These are phyloP conservation scores for Arabis alpina DNA, from an alignment of 345 rosid genomes.

Conservation along the genomic window DNA sequence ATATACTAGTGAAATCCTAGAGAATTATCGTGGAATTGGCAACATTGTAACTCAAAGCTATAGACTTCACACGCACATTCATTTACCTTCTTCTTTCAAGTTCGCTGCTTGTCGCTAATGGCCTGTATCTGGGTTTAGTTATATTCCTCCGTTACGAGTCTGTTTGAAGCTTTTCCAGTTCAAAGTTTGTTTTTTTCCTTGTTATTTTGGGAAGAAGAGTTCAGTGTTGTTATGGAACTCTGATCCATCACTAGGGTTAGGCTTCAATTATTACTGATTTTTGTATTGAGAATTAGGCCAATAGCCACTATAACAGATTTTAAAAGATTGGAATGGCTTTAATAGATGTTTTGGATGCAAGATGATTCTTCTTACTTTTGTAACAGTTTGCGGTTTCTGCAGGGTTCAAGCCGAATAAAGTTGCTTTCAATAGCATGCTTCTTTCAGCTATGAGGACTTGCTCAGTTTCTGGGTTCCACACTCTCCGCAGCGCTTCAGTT, in stretches of 20 bases:
- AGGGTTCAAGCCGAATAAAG: constrained; percentile 41
- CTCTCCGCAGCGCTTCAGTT: constrained; percentile 35
- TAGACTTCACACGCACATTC: no score
- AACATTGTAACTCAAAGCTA: neutral
- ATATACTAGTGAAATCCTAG: neutral
- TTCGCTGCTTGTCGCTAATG: neutral
- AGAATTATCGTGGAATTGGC: neutral
- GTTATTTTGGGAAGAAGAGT: neutral
- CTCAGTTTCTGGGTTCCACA: constrained; percentile 42
- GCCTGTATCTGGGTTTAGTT: neutral
- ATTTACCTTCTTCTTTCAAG: neutral
- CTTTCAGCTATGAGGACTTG: constrained; percentile 52
- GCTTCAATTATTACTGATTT: neutral
- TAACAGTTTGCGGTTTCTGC: constrained; percentile 40
- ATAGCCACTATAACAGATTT: neutral
- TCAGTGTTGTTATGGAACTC: neutral
- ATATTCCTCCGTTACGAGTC: neutral
- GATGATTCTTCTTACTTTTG: constrained; percentile 22
- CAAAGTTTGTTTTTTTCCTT: constrained; percentile 4
- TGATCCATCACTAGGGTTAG: no score
- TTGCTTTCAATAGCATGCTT: constrained; percentile 32
- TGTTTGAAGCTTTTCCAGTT: constrained; percentile 21
- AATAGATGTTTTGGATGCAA: constrained; percentile 4
- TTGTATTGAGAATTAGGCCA: neutral
- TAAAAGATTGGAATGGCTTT: neutral